A percentile compares a stretch with the other conserved stretches of the same genome.
Conservation (phyloP, 768 basidiomycete genomes). For the Lactarius sanguifluus region DNA sequence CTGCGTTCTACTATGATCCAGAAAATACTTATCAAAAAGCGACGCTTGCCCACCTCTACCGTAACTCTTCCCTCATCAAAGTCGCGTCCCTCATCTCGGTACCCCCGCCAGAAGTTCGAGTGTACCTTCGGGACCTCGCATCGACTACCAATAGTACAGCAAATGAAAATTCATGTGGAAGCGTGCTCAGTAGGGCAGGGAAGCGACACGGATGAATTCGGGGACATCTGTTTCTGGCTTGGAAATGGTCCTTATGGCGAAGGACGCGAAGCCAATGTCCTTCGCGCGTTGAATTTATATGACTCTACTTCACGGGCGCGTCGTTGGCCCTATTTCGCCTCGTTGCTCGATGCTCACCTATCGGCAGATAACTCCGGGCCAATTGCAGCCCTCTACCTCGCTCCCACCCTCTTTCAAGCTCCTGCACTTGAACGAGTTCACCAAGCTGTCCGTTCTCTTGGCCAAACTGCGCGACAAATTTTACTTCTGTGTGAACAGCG, state of each 20-base stretch:
- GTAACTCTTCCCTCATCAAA: conserved; percentile 26
- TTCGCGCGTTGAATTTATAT: conserved; percentile 35
- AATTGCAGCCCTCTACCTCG: conserved; percentile 24
- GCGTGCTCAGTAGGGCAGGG: conserved; percentile 51
- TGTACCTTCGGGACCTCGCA: conserved; percentile 37
- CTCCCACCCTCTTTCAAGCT: conserved; percentile 24
- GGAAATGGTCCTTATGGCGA: conserved; percentile 42
- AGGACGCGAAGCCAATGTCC: conserved; percentile 36
- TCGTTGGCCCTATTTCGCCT: conserved; percentile 11
- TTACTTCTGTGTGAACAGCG: conserved; percentile 15
- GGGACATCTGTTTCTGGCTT: conserved; percentile 54
- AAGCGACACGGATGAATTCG: conserved; percentile 59
- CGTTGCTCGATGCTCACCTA: conserved; percentile 10
- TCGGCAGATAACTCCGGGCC: conserved; percentile 21
- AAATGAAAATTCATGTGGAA: conserved; percentile 45
- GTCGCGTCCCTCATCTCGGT: conserved; percentile 24
- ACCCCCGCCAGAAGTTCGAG: conserved; percentile 21
- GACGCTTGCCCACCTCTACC: conserved; percentile 26
- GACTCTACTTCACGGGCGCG: conserved; percentile 23
- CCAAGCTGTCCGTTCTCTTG: conserved; percentile 25
- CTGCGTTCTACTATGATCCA: conserved; percentile 20
- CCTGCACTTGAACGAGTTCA: conserved; percentile 19
- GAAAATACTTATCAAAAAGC: conserved; percentile 25
- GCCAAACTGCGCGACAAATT: conserved; percentile 25
- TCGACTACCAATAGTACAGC: conserved; percentile 43